Base-by-base conservation (phyloP, 2,329 filamentous ascomycete genomes). In the Chrysosporium queenslandicum region DNA sequence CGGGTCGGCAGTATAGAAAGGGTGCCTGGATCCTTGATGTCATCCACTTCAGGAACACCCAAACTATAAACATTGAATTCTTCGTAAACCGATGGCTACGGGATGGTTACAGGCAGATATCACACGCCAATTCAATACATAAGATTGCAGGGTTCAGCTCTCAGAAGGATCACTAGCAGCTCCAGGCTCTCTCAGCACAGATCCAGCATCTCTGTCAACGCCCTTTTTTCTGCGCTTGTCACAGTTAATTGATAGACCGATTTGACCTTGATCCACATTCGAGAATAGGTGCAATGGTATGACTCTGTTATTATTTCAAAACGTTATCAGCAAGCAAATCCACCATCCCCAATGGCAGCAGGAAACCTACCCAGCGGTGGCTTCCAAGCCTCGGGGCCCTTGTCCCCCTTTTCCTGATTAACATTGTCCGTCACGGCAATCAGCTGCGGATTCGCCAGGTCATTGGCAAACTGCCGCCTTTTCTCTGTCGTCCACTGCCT, bases 241-340 rank as follows among this genome's bases (percentile, higher is more conserved):
- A 92, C 72, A 14, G 77, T 83, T 58, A 94, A 68, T 0, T 65
- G 66, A 65, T 85, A 92, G 61, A 81, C 78, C 61, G 75, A 79
- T 79, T 92, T 94, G 59, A 94, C 86, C 62, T 80, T 77, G 37
- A 91, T 76, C 83, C 84, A 94, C 64, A 82, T 80, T 64, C 78
- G 76, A 12, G 86, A 83, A 63, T 94, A 92, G 25, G 79, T 83
- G 77, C 87, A 92, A 67, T 86, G 79, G 70, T 87, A 91, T 57
- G 74, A 75, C 16, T 67, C 74, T 72, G 32, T 18, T 47, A 2
- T 37, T 16, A 34, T 11, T 2, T 42, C 21, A 16, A 21, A 7
- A 9, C 7, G n/a, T n/a, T n/a, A 37, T 52, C 23, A 45, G 36
- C 37, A 21, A 18, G 43, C 34, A 43, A 27, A n/a, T n/a, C n/a